phyloP scores from a whole-genome alignment of 2,329 filamentous ascomycete genomes.

The Rhynchosporium graminicola region DNA sequence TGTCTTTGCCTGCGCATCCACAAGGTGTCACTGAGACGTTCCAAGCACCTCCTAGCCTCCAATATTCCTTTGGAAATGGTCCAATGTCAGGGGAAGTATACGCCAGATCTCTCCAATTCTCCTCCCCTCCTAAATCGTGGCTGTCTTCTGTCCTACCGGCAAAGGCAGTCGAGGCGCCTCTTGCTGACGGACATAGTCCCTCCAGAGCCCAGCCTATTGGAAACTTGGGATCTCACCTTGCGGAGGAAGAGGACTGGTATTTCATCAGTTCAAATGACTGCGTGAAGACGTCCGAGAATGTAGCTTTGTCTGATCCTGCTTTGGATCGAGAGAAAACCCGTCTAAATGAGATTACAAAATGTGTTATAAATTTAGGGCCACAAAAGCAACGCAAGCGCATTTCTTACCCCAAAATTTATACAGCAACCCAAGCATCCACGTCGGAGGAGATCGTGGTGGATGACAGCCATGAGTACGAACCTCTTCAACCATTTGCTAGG shows the following conservation, averaged over 20 bases:
- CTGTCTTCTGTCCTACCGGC: constrained; percentile 9
- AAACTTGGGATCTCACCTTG: neutral
- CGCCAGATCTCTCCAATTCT: constrained; percentile 36
- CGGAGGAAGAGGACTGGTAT: constrained; percentile 34
- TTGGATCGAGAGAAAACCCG: neutral
- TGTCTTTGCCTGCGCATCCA: constrained; percentile 26
- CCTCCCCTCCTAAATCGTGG: constrained; percentile 30
- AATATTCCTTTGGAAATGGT: constrained; percentile 21
- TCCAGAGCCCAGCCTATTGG: constrained; percentile 1
- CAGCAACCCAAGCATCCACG: neutral
- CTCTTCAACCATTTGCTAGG: constrained; percentile 50
- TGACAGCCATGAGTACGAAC: constrained; percentile 36
- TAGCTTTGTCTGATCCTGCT: neutral
- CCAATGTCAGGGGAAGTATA: constrained; percentile 32
- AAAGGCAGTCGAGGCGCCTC: neutral
- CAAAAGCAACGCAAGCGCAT: constrained; percentile 1
- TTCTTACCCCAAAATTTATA: neutral
- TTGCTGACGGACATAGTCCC: constrained; percentile 26
- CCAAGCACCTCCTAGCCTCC: constrained; percentile 29
- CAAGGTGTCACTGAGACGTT: constrained; percentile 27
- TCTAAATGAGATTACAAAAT: neutral
- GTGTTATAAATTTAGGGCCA: constrained; percentile 9
- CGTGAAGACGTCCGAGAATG: neutral
- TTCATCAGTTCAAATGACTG: constrained; percentile 25
- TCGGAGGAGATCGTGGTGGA: constrained; percentile 21